Conservation (phyloP, 257 asterid genomes). For the Fraxinus americana region DNA sequence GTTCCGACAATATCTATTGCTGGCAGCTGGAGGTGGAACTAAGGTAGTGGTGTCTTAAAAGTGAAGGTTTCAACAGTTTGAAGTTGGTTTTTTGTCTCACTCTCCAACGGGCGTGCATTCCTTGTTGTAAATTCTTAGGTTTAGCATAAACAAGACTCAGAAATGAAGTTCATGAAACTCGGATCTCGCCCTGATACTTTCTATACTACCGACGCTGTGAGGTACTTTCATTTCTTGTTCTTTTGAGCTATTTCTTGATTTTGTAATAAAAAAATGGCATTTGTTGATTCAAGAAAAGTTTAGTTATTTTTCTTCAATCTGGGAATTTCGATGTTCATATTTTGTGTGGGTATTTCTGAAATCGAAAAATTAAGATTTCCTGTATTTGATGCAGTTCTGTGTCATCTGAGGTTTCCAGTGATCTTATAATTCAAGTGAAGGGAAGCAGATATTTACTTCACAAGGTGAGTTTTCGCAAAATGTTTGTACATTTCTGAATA, state of each 20-base stretch:
- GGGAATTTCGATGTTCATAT: not conserved
- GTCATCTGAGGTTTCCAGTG: constrained; percentile 80
- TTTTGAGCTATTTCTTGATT: not conserved
- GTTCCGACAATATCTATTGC: constrained; percentile 42
- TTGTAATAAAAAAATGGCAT: not conserved
- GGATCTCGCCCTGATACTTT: constrained; percentile 67
- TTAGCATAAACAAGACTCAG: constrained; percentile 11
- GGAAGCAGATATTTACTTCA: constrained; percentile 79
- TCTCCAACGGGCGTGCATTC: constrained; percentile 26
- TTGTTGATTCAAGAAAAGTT: too few relatives aligned
- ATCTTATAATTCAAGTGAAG: constrained; percentile 72
- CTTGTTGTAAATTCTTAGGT: constrained; percentile 21
- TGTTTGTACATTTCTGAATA: constrained; percentile 7
- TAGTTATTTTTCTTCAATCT: not conserved
- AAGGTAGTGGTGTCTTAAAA: constrained; percentile 31
- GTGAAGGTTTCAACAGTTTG: constrained; percentile 32
- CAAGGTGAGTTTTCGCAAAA: constrained; percentile 46
- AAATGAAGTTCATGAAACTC: constrained; percentile 67
- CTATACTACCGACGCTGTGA: constrained; percentile 49
- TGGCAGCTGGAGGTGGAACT: constrained; percentile 48
- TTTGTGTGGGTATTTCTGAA: too few relatives aligned
- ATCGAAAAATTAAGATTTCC: not conserved
- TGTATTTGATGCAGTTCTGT: constrained; percentile 62
- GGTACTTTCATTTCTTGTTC: constrained; percentile 34
- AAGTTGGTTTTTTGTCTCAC: constrained; percentile 28